Conservation (phyloP, 202 grass and related monocot species). For the Cymbopogon flexuosus region DNA sequence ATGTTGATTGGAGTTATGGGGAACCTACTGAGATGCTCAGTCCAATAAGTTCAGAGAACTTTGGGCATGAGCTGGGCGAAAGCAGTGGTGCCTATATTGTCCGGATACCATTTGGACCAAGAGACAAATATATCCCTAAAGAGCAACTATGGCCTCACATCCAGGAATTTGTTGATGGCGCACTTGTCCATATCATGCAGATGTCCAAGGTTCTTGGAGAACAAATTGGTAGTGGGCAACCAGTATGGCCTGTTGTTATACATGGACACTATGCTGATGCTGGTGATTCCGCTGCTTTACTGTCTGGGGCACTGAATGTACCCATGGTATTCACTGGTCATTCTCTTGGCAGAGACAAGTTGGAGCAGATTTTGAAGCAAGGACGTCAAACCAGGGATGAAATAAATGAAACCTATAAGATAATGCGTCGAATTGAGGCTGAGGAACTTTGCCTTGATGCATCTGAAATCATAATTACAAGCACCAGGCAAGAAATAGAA, state of each 20-base stretch:
- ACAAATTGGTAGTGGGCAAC: slow-evolving; percentile 60
- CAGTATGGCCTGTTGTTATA: slow-evolving; percentile 77
- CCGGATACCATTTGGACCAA: slow-evolving; percentile 84
- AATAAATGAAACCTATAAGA: slow-evolving; percentile 72
- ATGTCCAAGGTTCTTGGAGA: slow-evolving; percentile 79
- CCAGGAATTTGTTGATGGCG: slow-evolving; percentile 90
- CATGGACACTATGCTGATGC: slow-evolving; percentile 91
- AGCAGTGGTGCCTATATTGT: slow-evolving; percentile 79
- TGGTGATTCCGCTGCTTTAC: slow-evolving; percentile 70
- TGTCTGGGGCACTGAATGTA: slow-evolving; percentile 76
- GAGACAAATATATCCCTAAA: slow-evolving; percentile 74
- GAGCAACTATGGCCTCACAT: slow-evolving; percentile 81
- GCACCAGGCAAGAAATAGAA: slow-evolving; percentile 81
- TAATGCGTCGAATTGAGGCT: slow-evolving; percentile 80
- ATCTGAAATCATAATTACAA: slow-evolving; percentile 82
- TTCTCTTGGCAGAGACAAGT: slow-evolving; percentile 83
- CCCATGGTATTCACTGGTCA: slow-evolving; percentile 86
- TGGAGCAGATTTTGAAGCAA: slow-evolving; percentile 84
- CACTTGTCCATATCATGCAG: slow-evolving; percentile 69
- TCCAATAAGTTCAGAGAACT: slow-evolving; percentile 48
- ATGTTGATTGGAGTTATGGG: slow-evolving; percentile 76
- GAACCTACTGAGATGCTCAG: slow-evolving; percentile 76
- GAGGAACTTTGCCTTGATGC: slow-evolving; percentile 80
- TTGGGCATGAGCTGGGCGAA: slow-evolving; percentile 51
- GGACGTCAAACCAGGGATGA: slow-evolving; percentile 77